A percentile compares a stretch with the other conserved stretches of the same genome.
These are phyloP conservation scores for Sugiyamaella grinbergsii DNA, from an alignment of 1,139 yeast species.

Conservation along the genomic window DNA sequence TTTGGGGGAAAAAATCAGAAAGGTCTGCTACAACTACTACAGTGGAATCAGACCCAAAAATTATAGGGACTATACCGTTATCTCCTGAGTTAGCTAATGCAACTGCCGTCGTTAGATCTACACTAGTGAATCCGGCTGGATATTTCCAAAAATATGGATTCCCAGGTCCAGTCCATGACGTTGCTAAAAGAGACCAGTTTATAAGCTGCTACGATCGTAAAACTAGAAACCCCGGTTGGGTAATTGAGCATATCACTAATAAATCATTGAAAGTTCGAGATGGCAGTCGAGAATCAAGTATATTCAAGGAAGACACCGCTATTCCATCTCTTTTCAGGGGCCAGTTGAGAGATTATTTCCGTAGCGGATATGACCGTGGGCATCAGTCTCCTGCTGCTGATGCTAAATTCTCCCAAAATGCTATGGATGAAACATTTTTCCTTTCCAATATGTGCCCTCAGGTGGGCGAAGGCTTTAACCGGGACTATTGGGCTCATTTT, in stretches of 20 bases:
- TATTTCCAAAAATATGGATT: constrained; percentile 68
- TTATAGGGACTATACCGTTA: constrained; percentile 11
- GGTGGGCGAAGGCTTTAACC: constrained; percentile 94
- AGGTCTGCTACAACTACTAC: not conserved
- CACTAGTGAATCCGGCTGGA: constrained; percentile 62
- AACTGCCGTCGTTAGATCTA: constrained; percentile 9
- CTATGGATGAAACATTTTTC: constrained; percentile 93
- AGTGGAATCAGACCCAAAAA: not conserved
- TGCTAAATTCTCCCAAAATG: constrained; percentile 83
- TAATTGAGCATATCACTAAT: constrained; percentile 86
- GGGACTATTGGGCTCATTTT: constrained; percentile 97
- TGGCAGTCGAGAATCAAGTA: constrained; percentile 74
- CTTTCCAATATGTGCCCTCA: constrained; percentile 94
- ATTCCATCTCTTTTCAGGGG: constrained; percentile 79
- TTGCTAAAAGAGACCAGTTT: constrained; percentile 71
- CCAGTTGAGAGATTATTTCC: constrained; percentile 77
- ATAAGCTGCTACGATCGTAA: constrained; percentile 84
- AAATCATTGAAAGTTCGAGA: constrained; percentile 56
- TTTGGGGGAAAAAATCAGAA: constrained; percentile 17
- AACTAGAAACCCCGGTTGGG: constrained; percentile 86
- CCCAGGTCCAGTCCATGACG: constrained; percentile 92
- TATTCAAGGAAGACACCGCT: constrained; percentile 84
- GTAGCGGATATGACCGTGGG: constrained; percentile 96
- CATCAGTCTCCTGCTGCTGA: constrained; percentile 99
- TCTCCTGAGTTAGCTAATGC: constrained; percentile 12